Evolutionary conservation across 345 rosid species (phyloP).

Genomic region (Psidium friedrichsthalianum): DNA sequence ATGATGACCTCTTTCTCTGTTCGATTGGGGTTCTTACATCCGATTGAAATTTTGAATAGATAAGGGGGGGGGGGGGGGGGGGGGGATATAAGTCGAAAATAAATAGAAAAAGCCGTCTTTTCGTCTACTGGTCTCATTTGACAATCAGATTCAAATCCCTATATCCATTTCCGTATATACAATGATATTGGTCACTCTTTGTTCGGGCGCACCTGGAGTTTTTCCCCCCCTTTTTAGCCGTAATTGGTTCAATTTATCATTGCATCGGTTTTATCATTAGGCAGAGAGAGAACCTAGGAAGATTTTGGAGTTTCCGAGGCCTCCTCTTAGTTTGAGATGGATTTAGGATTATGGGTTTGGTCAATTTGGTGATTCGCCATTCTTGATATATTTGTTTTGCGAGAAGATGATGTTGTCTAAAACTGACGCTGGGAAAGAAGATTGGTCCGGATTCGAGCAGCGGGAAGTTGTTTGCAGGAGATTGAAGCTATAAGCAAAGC

Average conservation of each 20-base stretch:
- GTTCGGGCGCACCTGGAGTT: background rate
- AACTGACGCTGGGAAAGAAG: constrained; percentile 42
- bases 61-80: background rate
- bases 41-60: background rate
- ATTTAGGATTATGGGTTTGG: background rate
- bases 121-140: background rate
- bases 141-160: background rate
- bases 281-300: background rate
- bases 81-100: background rate
- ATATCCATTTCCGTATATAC: background rate
- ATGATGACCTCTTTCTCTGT: background rate
- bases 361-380: background rate
- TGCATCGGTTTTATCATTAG: background rate
- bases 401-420: constrained; percentile 37
- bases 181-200: background rate
- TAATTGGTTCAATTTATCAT: background rate
- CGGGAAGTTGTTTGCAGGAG: constrained; percentile 48
- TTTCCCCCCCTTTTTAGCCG: background rate
- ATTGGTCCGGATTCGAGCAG: constrained; percentile 39
- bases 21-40: background rate
- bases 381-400: background rate
- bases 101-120: background rate
- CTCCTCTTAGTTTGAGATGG: background rate
- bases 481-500: constrained; percentile 72
- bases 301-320: background rate